Evolutionary conservation across 495 filamentous ascomycete species (phyloP).

Genomic region (Penicillium tannophilum): DNA sequence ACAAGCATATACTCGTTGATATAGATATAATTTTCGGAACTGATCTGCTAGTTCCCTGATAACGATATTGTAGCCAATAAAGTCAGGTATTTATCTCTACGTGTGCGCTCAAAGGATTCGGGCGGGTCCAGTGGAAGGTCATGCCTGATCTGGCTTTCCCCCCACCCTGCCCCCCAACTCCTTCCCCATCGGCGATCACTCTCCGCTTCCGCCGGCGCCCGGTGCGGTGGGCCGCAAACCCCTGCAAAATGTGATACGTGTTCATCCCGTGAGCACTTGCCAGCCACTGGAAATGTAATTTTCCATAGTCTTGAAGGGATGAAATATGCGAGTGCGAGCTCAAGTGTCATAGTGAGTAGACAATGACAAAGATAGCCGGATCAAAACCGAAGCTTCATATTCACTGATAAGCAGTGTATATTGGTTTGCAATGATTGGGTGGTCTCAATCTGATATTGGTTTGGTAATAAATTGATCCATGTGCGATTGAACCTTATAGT

Average conservation of each 20-base stretch:
- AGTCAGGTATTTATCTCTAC: not conserved
- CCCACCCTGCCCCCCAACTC: not conserved
- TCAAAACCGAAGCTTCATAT: no score
- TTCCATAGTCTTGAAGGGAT: not conserved
- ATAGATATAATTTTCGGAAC: no score
- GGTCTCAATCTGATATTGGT: no score
- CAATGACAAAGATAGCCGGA: not conserved
- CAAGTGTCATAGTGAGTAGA: not conserved
- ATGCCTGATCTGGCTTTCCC: conserved; percentile 6
- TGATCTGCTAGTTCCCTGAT: not conserved
- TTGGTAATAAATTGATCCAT: not conserved
- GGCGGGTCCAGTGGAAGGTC: not conserved
- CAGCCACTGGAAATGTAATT: not conserved
- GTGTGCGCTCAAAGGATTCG: not conserved
- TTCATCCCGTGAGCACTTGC: not conserved
- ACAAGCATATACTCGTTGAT: not conserved
- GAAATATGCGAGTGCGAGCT: not conserved
- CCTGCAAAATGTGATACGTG: not conserved
- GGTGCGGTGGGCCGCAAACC: not conserved
- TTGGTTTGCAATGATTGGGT: no score
- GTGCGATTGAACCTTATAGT: not conserved
- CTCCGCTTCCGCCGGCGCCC: conserved; percentile 11
- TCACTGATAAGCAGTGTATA: no score
- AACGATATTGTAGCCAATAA: not conserved
- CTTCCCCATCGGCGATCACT: conserved; percentile 8